Evolutionary conservation across 345 rosid species (phyloP), one percentile per base, ranked within the genome.

Genomic region (Salix koriyanagi): DNA sequence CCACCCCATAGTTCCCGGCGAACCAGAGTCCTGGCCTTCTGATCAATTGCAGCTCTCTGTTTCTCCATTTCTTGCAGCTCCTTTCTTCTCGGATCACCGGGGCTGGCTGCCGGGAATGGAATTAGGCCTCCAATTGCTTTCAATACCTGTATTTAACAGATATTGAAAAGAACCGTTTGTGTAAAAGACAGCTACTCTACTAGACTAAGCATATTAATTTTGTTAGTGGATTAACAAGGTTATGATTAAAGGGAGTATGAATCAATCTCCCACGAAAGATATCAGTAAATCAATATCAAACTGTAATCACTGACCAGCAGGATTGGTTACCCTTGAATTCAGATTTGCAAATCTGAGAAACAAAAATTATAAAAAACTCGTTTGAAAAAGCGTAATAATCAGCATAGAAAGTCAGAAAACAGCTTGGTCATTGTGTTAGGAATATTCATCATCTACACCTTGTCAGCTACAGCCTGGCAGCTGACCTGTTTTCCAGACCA

Each of bases 1-100:
- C 97, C 99, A 5, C 82, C 67, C 96, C 93, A 88, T 10, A 96
- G 91, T 80, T 96, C 99, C 42, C 84, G 80, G 11, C 89, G 89
- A 42, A 88, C 98, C 58, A 84, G 77, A 1, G 76, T 32, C 21
- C 85, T 88, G 1, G 98, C 97, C 71, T 83, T 83, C 34, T 58
- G 23, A 83, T 94, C 96, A 2, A 96, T 91, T 7, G 8, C 65
- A 0, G 84, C 80, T 74, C 87, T 94, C 67, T 77, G 79, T 60
- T 78, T 81, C 88, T 91, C 96, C 77, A 96, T 68, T 76, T 83
- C 87, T 74, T 84, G 86, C 4, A 94, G 80, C 73, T 96, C 98
- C 64, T 77, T 83, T 69, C 85, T 86, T 78, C 93, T 90, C 6
- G 91, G 91, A 69, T 91, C 94, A 8, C 86, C 82, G 4, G 62